Evolutionary conservation across 768 basidiomycete species (phyloP).

Genomic region (Lyophyllum decastes): DNA sequence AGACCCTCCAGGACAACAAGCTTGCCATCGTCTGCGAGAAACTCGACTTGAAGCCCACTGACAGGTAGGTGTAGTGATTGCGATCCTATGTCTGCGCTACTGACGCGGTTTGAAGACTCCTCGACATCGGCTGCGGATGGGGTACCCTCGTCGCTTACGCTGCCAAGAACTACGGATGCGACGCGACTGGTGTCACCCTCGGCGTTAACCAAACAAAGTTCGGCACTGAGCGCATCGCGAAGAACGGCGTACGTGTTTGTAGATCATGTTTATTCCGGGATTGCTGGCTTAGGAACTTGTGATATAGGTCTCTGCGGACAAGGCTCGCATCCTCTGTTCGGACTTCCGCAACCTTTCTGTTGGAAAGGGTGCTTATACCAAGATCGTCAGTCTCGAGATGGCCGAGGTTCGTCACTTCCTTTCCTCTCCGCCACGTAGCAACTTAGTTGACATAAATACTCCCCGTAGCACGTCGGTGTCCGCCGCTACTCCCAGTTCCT

Average conservation of each 20-base stretch:
- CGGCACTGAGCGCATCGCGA: slow-evolving; percentile 82
- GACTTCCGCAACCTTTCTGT: slow-evolving; percentile 92
- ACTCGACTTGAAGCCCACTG: slow-evolving; percentile 83
- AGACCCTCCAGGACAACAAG: slow-evolving; percentile 98
- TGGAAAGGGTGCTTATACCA: slow-evolving; percentile 74
- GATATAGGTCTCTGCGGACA: slow-evolving; percentile 49
- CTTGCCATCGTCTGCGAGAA: slow-evolving; percentile 94
- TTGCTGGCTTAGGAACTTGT: not conserved
- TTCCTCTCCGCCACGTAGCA: not conserved
- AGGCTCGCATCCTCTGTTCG: slow-evolving; percentile 89
- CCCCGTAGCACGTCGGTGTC: slow-evolving; percentile 86
- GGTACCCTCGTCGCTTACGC: slow-evolving; percentile 94
- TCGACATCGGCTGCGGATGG: slow-evolving; percentile 95
- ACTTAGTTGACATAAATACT: not conserved
- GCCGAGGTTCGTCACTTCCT: slow-evolving; percentile 71
- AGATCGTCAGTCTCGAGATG: slow-evolving; percentile 98
- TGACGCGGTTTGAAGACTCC: slow-evolving; percentile 42
- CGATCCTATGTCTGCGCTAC: slow-evolving; percentile 24
- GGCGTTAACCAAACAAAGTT: slow-evolving; percentile 90
- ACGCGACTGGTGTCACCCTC: slow-evolving; percentile 95
- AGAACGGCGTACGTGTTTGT: slow-evolving; percentile 60
- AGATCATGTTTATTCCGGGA: not conserved
- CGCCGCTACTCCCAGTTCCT: slow-evolving; percentile 90
- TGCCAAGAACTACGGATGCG: slow-evolving; percentile 95
- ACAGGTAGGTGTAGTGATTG: slow-evolving; percentile 43